Percentiles rank a stretch among this genome's conserved stretches.
Conservation (phyloP, 495 filamentous ascomycete genomes). For the Niebla homalea region DNA sequence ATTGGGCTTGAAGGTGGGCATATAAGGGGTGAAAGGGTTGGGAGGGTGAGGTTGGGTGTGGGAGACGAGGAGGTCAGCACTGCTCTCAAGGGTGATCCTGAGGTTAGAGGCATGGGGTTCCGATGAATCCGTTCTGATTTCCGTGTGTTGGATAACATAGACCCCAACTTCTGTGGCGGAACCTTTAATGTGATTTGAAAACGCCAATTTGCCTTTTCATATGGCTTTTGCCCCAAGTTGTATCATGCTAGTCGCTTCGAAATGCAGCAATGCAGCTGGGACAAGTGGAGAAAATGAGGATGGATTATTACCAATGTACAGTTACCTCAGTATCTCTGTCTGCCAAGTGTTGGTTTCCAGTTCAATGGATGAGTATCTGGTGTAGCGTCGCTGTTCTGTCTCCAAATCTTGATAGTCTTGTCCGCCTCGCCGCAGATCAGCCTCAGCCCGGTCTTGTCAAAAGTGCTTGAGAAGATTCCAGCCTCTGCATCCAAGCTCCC, state of each 20-base stretch:
- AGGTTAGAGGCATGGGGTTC: conserved; percentile 60
- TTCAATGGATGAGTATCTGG: conserved; percentile 83
- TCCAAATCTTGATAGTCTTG: conserved; percentile 98
- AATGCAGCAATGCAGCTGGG: not conserved
- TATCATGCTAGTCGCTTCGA: not conserved
- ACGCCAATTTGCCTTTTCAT: no score
- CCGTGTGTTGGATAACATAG: not conserved
- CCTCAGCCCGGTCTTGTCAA: conserved; percentile 76
- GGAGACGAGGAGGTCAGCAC: conserved; percentile 79
- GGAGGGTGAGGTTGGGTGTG: conserved; percentile 73
- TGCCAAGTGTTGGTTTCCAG: conserved; percentile 76
- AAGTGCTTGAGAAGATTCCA: conserved; percentile 84
- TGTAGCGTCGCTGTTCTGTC: conserved; percentile 76
- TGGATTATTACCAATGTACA: not conserved
- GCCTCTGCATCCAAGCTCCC: conserved; percentile 88
- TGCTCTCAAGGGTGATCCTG: conserved; percentile 77
- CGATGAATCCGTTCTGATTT: conserved; percentile 14
- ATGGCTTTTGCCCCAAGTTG: no score
- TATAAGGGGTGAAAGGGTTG: conserved; percentile 60
- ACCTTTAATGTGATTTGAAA: no score
- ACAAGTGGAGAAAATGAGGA: not conserved
- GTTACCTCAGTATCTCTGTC: conserved; percentile 46
- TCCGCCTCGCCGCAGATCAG: conserved; percentile 91
- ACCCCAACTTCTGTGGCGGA: no score
- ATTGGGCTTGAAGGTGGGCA: conserved; percentile 63